Percentiles rank a stretch among this genome's conserved stretches.
Evolutionary conservation across 2,329 filamentous ascomycete genomes (phyloP).

Genomic region (Gaeumannomyces tritici): DNA sequence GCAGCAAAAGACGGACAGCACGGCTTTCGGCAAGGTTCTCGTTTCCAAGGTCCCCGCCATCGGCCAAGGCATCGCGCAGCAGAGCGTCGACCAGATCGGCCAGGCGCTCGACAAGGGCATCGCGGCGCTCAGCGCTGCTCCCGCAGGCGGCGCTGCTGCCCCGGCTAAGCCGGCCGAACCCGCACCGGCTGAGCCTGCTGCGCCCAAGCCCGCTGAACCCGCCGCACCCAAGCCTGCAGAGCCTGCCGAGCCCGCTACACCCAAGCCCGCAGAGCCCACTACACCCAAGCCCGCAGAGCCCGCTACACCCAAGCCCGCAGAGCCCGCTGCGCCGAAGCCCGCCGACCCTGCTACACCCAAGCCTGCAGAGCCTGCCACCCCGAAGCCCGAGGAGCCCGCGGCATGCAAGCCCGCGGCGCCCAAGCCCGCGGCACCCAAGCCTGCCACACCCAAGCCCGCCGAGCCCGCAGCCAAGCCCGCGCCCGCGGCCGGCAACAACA

Average conservation of each 20-base stretch:
- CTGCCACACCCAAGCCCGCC: too few relatives aligned
- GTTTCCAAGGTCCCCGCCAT: constrained; percentile 18
- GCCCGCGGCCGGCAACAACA: too few relatives aligned
- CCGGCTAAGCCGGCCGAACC: not conserved
- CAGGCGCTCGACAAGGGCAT: constrained; percentile 13
- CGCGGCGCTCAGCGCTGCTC: constrained; percentile 5
- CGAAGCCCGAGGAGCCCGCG: not conserved
- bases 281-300: too few relatives aligned
- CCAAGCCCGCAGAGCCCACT: too few relatives aligned
- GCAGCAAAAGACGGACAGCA: constrained; percentile 12
- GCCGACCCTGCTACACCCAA: not conserved
- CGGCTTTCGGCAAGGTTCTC: constrained; percentile 22
- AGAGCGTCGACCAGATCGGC: constrained; percentile 14
- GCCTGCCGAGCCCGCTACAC: not conserved
- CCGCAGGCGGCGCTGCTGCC: not conserved
- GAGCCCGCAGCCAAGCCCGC: too few relatives aligned
- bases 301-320: too few relatives aligned
- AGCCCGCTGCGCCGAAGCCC: too few relatives aligned
- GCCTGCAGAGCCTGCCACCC: not conserved
- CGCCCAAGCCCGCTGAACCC: too few relatives aligned
- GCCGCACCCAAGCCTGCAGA: too few relatives aligned
- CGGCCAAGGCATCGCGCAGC: constrained; percentile 16
- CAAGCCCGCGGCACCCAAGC: not conserved
- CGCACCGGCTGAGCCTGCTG: not conserved
- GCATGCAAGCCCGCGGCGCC: too few relatives aligned